A percentile compares a stretch with the other conserved stretches of the same genome.
Conservation (phyloP, 1,284 basidiomycete genomes). For the Trametes polyzona region DNA sequence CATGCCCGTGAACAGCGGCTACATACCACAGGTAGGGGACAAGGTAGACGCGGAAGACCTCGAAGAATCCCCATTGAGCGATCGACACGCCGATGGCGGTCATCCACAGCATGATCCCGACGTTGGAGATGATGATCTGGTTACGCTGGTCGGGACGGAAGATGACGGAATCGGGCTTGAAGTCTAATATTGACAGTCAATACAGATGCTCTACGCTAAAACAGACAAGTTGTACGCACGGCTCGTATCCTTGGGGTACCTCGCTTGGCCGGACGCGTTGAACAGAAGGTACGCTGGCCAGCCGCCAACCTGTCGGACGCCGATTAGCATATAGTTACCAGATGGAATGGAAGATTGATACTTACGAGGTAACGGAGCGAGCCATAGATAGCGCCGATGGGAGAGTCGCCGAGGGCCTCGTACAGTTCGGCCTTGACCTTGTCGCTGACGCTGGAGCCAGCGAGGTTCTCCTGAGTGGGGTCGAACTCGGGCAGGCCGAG, state of each 20-base stretch:
- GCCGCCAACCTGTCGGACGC: conserved; percentile 62
- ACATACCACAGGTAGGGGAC: conserved; percentile 88
- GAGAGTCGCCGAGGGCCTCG: conserved; percentile 94
- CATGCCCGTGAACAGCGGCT: no score
- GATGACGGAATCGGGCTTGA: conserved; percentile 81
- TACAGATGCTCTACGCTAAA: conserved; percentile 18
- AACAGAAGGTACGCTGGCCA: conserved; percentile 88
- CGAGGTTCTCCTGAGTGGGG: conserved; percentile 68
- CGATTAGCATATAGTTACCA: no score
- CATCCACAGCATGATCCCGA: conserved; percentile 82
- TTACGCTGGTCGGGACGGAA: conserved; percentile 83
- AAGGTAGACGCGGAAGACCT: conserved; percentile 83
- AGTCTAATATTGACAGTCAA: conserved; percentile 57
- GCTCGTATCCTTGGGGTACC: conserved; percentile 84
- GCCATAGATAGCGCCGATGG: conserved; percentile 75
- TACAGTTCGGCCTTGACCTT: conserved; percentile 79
- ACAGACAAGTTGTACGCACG: no score
- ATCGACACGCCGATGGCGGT: conserved; percentile 63
- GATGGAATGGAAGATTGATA: no score
- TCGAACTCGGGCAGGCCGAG: conserved; percentile 67
- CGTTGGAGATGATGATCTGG: conserved; percentile 85
- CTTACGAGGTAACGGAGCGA: conserved; percentile 75
- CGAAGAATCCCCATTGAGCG: conserved; percentile 70
- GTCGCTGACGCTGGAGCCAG: conserved; percentile 71
- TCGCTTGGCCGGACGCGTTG: conserved; percentile 89